Percentiles rank a stretch among this genome's conserved stretches.
These are phyloP conservation scores for Entomortierella lignicola DNA, from an alignment of 192 early-diverging fungal species.

Conservation along the genomic window DNA sequence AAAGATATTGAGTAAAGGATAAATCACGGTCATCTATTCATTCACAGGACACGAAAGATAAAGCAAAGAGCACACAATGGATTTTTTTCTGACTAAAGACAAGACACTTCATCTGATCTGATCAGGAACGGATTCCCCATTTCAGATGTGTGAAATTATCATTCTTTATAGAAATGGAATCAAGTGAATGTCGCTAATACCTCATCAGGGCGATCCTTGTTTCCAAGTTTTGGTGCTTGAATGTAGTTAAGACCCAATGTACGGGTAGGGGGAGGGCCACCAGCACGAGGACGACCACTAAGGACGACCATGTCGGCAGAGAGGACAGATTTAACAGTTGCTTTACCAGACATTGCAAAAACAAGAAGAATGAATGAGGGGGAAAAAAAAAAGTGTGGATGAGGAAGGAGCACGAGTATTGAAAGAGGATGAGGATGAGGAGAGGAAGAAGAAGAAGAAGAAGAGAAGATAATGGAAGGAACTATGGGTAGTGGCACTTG, in stretches of 20 bases:
- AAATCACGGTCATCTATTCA: too few relatives aligned
- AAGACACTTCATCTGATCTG: slow-evolving; percentile 27
- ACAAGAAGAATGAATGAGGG: slow-evolving; percentile 1
- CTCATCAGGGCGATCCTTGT: slow-evolving; percentile 87
- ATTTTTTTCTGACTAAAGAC: not conserved
- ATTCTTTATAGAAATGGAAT: not conserved
- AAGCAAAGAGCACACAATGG: too few relatives aligned
- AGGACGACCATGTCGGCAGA: slow-evolving; percentile 95
- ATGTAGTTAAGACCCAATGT: slow-evolving; percentile 86
- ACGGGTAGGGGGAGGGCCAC: slow-evolving; percentile 88
- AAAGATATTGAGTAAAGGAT: not conserved
- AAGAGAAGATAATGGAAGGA: slow-evolving; percentile 4
- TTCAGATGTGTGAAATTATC: not conserved
- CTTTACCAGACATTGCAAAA: slow-evolving; percentile 65
- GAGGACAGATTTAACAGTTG: slow-evolving; percentile 88
- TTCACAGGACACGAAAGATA: not conserved
- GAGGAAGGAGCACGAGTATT: not conserved
- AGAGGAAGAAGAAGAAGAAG: slow-evolving; percentile 9
- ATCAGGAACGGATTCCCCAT: not conserved
- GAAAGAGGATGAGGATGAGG: slow-evolving; percentile 4
- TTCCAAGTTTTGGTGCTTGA: slow-evolving; percentile 87
- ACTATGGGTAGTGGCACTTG: not conserved
- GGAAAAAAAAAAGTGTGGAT: slow-evolving; percentile 6
- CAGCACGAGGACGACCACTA: slow-evolving; percentile 78
- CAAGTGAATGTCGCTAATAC: slow-evolving; percentile 59